phyloP scores from a whole-genome alignment of 441 rosid species.

The Erodium moschatum region DNA sequence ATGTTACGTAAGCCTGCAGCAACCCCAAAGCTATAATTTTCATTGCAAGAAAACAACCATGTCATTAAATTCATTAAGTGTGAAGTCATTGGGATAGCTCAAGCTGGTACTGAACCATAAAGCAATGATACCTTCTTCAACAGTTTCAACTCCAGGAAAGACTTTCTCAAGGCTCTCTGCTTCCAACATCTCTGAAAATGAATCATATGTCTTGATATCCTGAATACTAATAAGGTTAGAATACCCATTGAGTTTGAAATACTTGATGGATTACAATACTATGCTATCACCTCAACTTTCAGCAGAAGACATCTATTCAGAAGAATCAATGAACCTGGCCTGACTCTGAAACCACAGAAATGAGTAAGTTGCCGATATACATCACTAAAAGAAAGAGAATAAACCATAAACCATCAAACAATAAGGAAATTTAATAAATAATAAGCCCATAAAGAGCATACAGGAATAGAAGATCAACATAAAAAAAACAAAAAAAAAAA shows the following conservation, averaged over 20 bases:
- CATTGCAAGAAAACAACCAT: no score
- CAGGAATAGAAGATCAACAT: background rate
- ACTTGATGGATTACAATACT: constrained; percentile 4
- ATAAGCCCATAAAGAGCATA: background rate
- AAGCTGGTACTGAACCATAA: background rate
- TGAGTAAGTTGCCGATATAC: constrained; percentile 9
- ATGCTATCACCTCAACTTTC: constrained; percentile 51
- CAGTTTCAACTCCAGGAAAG: constrained; percentile 50
- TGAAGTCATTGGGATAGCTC: background rate
- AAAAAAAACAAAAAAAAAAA: no score
- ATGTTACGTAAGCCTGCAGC: background rate
- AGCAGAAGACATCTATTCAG: constrained; percentile 51
- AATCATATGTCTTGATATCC: constrained; percentile 40
- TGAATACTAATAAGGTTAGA: constrained; percentile 28
- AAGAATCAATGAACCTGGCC: constrained; percentile 40
- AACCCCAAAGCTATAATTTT: no score
- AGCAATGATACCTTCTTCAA: constrained; percentile 48
- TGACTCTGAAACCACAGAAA: constrained; percentile 38
- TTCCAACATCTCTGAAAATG: constrained; percentile 53
- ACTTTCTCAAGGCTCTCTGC: constrained; percentile 47
- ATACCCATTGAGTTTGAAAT: constrained; percentile 14
- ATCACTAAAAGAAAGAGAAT: background rate
- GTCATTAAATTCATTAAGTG: no score
- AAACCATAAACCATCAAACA: background rate
- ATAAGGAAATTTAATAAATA: background rate